Conservation (phyloP, 2,329 filamentous ascomycete genomes). For the Pseudogymnoascus sp. region DNA sequence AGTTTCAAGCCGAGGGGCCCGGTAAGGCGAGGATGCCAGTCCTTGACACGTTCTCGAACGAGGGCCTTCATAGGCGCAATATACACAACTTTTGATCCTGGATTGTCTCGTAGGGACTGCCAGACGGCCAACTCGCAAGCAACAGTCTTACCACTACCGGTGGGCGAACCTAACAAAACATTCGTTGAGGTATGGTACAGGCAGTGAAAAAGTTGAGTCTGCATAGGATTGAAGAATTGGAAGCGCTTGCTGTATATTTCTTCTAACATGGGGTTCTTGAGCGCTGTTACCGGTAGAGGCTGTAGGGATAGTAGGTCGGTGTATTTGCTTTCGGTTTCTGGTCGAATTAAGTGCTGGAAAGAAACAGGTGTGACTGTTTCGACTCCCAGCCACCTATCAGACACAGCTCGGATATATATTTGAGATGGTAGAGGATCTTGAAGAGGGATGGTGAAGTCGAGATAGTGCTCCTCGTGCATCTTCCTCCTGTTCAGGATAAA, state of each 20-base stretch:
- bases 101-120: conserved; percentile 95
- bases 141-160: conserved; percentile 94
- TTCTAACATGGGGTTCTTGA: conserved; percentile 81
- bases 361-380: conserved; percentile 94
- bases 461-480: conserved; percentile 89
- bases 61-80: conserved; percentile 99
- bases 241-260: conserved; percentile 84
- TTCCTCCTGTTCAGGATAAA: conserved; percentile 89
- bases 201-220: conserved; percentile 96
- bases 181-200: conserved; percentile 89
- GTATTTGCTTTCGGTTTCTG: conserved; percentile 95
- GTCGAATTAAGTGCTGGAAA: conserved; percentile 94
- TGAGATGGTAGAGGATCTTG: conserved; percentile 89
- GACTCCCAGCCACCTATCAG: conserved; percentile 91
- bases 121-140: conserved; percentile 97
- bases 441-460: conserved; percentile 94
- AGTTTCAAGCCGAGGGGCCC: conserved; percentile 77
- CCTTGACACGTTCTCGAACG: conserved; percentile 89
- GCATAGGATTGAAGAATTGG: conserved; percentile 98
- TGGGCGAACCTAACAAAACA: conserved; percentile 88
- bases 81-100: conserved; percentile 95
- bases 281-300: conserved; percentile 73
- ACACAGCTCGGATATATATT: conserved; percentile 91
- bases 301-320: conserved; percentile 90
- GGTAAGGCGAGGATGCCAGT: conserved; percentile 81